Conservation (phyloP, 2,329 filamentous ascomycete species). For the Botrytis porri region DNA sequence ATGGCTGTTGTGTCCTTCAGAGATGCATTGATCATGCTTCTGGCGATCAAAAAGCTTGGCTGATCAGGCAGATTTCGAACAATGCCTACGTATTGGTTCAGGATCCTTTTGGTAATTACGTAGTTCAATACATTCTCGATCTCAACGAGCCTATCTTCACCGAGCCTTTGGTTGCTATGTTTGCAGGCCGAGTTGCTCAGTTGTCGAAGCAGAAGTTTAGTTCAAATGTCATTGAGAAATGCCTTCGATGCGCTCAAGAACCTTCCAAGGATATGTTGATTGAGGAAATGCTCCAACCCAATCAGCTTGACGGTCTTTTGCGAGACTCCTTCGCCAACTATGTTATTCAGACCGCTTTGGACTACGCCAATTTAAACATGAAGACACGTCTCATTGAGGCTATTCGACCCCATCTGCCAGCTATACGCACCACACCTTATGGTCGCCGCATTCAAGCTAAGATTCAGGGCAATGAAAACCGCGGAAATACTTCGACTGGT, state of each 20-base stretch:
- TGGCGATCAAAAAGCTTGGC: constrained; percentile 79
- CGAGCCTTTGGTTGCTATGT: constrained; percentile 79
- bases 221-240: constrained; percentile 98
- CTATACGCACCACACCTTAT: constrained; percentile 87
- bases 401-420: constrained; percentile 79
- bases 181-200: constrained; percentile 67
- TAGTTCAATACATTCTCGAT: constrained; percentile 97
- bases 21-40: constrained; percentile 97
- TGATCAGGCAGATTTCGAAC: constrained; percentile 82
- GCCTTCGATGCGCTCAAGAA: constrained; percentile 76
- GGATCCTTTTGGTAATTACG: constrained; percentile 97
- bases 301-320: constrained; percentile 82
- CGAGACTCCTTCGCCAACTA: constrained; percentile 96
- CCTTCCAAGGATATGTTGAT: constrained; percentile 78
- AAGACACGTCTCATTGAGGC: constrained; percentile 76
- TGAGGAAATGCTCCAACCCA: constrained; percentile 71
- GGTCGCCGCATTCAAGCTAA: constrained; percentile 92
- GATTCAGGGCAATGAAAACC: constrained; percentile 60
- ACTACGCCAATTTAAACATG: constrained; percentile 72
- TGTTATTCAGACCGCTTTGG: constrained; percentile 93
- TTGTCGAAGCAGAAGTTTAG: constrained; percentile 97
- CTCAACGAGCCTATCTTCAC: constrained; percentile 85
- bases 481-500: constrained; percentile 35
- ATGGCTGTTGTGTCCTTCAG: constrained; percentile 96
- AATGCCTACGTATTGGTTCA: constrained; percentile 89